Evolutionary conservation across 805 yeast species (phyloP).

Genomic region (Kuraishia hungarica): DNA sequence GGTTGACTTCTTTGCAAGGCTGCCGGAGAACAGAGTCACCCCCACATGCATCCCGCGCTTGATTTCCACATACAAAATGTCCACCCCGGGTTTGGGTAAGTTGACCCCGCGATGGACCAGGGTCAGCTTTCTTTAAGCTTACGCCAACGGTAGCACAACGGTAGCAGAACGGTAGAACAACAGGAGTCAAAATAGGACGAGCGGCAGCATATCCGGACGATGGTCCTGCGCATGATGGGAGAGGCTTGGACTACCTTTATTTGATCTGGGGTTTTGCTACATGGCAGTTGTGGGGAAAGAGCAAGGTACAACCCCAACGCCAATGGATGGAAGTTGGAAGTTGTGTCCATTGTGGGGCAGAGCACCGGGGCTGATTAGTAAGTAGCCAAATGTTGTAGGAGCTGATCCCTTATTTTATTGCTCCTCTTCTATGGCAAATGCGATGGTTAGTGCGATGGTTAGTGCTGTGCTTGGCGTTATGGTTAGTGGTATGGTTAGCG

Average conservation of each 20-base stretch:
- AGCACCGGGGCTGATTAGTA: not conserved
- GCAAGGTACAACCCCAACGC: not conserved
- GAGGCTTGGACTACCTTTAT: not conserved
- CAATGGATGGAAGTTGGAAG: not conserved
- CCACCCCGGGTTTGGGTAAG: not conserved
- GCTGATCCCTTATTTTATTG: not conserved
- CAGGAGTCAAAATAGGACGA: not conserved
- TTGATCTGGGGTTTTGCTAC: not conserved
- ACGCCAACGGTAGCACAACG: not conserved
- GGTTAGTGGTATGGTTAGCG: too few relatives aligned
- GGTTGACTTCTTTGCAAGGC: not conserved
- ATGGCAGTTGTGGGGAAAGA: not conserved
- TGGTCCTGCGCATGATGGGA: not conserved
- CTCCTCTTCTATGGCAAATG: not conserved
- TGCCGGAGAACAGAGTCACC: not conserved
- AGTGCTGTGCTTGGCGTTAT: too few relatives aligned
- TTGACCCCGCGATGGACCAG: not conserved
- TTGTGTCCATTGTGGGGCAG: too few relatives aligned
- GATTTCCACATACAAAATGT: not conserved
- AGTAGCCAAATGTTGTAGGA: not conserved
- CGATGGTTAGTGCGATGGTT: not conserved
- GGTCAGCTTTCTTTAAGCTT: not conserved
- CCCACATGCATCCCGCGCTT: not conserved
- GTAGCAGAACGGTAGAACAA: not conserved
- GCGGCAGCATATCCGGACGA: not conserved